Conservation (phyloP, 129 eudicot species). For the Daucus carota region DH1_v3.0 NC_030387.2:24957001-24957500, state of each 20-base stretch:
- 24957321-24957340: constrained; percentile 1
- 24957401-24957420: background rate
- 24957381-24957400: background rate
- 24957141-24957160: background rate
- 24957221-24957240: constrained; percentile 9
- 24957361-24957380: background rate
- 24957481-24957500: background rate
- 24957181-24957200: constrained; percentile 9
- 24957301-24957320: constrained; percentile 2
- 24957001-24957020: constrained; percentile 4
- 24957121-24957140: background rate
- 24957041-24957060: constrained; percentile 10
- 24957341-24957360: background rate
- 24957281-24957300: constrained; percentile 2
- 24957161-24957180: constrained; percentile 11
- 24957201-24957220: constrained; percentile 7
- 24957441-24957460: background rate
- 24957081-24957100: background rate
- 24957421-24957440: background rate
- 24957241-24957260: constrained; percentile 9
- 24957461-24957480: background rate
- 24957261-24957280: constrained; percentile 6
- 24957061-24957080: constrained; percentile 9
- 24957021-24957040: constrained; percentile 7
- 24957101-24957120: background rate